A percentile compares a stretch with the other conserved stretches of the same genome.
phyloP scores from a whole-genome alignment of 78 protist species.

The Neovahlkampfia damariscottae region DNA sequence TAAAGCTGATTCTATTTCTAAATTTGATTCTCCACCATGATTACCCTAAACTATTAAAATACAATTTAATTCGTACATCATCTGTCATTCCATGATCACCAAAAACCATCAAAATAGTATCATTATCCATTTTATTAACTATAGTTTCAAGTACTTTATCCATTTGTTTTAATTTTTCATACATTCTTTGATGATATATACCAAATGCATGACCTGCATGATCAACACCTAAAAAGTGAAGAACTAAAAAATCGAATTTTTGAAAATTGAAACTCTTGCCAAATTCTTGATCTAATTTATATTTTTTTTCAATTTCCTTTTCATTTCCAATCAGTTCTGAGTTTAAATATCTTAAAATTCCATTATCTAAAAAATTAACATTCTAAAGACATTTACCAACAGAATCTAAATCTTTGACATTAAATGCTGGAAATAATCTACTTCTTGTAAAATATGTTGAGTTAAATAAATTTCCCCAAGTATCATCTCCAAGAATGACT shows the following conservation, averaged over 20 bases:
- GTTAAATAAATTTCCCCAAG: conserved; percentile 81
- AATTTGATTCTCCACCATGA: conserved; percentile 46
- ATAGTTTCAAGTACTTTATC: conserved; percentile 14
- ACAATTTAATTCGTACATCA: conserved; percentile 44
- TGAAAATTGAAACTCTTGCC: too few species aligned
- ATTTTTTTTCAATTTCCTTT: neutral
- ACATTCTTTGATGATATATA: conserved; percentile 66
- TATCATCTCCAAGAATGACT: conserved; percentile 87
- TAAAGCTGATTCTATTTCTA: conserved; percentile 23
- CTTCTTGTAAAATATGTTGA: neutral
- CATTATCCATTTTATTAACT: conserved; percentile 12
- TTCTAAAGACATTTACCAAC: too few species aligned
- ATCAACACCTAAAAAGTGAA: conserved; percentile 92
- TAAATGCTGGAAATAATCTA: conserved; percentile 61
- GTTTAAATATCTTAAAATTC: conserved; percentile 35
- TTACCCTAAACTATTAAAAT: conserved; percentile 30
- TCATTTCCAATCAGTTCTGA: conserved; percentile 5
- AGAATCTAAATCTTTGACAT: conserved; percentile 80
- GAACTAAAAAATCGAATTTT: conserved; percentile 63
- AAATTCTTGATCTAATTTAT: too few species aligned
- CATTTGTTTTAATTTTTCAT: conserved; percentile 40
- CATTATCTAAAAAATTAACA: too few species aligned
- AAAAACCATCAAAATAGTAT: conserved; percentile 61
- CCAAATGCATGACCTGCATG: conserved; percentile 85
- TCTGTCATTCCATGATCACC: conserved; percentile 96